A percentile compares a stretch with the other conserved stretches of the same genome.
These are phyloP conservation scores for Umbelopsis sp. DNA, from an alignment of 371 early-diverging fungal genomes.

Conservation along the genomic window DNA sequence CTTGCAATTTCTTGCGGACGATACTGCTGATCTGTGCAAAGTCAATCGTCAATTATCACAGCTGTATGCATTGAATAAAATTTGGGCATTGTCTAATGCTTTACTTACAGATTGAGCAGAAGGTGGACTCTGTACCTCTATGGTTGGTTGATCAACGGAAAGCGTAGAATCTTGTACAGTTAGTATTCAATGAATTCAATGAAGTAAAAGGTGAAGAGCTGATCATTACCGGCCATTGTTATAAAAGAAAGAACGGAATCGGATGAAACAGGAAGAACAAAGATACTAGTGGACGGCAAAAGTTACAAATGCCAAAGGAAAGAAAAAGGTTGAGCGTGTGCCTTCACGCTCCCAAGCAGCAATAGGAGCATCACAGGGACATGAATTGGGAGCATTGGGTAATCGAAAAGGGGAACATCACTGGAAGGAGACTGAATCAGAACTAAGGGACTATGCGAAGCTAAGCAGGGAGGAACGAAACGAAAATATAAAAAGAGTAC, in stretches of 20 bases:
- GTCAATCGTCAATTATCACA: background rate
- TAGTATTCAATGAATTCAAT: background rate
- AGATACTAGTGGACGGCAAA: background rate
- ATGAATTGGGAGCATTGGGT: constrained; percentile 1
- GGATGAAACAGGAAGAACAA: constrained; percentile 8
- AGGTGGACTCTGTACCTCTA: background rate
- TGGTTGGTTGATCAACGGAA: background rate
- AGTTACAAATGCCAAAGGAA: constrained; percentile 4
- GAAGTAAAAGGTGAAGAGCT: background rate
- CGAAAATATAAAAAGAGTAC: background rate
- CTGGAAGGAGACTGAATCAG: background rate
- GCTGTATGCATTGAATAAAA: background rate
- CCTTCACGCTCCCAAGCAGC: constrained; percentile 12
- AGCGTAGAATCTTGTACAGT: constrained; percentile 4
- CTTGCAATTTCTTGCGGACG: constrained; percentile 80
- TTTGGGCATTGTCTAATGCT: no score
- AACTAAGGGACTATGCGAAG: constrained; percentile 14
- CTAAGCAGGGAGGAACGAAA: constrained; percentile 15
- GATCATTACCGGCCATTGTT: constrained; percentile 10
- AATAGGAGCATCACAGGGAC: constrained; percentile 18
- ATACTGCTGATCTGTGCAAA: constrained; percentile 31
- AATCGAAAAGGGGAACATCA: background rate
- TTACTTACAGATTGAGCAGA: constrained; percentile 14
- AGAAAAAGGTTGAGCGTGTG: background rate
- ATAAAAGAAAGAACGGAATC: constrained; percentile 3